Conservation (phyloP, 345 rosid species). For the Linum trigynum region DNA sequence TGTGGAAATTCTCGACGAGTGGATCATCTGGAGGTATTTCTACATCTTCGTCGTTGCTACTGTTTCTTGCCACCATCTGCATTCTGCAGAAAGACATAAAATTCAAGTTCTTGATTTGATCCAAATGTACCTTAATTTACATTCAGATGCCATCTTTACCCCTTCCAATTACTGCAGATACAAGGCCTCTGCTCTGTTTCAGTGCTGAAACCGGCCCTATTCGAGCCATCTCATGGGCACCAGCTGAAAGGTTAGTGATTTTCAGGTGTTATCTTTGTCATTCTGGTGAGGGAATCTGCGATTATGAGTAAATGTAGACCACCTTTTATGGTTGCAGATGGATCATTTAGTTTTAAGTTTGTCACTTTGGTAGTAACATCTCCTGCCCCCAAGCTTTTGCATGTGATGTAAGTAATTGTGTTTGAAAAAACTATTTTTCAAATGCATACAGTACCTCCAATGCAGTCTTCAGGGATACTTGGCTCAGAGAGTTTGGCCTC, state of each 20-base stretch:
- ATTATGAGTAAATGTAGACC: neutral
- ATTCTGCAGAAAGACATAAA: neutral
- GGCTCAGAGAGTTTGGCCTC: too few relatives aligned
- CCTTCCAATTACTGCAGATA: conserved; percentile 37
- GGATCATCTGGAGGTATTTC: conserved; percentile 46
- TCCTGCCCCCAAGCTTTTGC: too few relatives aligned
- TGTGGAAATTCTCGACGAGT: conserved; percentile 71
- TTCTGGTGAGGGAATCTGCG: neutral
- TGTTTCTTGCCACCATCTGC: neutral
- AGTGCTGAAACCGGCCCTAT: conserved; percentile 77
- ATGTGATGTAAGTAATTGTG: too few relatives aligned
- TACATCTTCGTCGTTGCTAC: neutral
- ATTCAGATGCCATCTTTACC: too few relatives aligned
- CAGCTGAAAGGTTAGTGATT: conserved; percentile 52
- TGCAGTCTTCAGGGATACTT: too few relatives aligned
- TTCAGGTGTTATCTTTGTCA: conserved; percentile 1
- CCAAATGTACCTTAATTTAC: neutral
- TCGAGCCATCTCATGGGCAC: conserved; percentile 89
- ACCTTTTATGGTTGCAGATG: too few relatives aligned
- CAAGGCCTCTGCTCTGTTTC: conserved; percentile 77
- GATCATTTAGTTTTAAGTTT: too few relatives aligned
- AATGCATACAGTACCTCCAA: too few relatives aligned
- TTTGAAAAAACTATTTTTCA: too few relatives aligned
- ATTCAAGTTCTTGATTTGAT: conserved; percentile 3
- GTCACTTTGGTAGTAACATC: too few relatives aligned